Conservation (phyloP, 148 eudicot genomes). For the Silene uniflora region DNA sequence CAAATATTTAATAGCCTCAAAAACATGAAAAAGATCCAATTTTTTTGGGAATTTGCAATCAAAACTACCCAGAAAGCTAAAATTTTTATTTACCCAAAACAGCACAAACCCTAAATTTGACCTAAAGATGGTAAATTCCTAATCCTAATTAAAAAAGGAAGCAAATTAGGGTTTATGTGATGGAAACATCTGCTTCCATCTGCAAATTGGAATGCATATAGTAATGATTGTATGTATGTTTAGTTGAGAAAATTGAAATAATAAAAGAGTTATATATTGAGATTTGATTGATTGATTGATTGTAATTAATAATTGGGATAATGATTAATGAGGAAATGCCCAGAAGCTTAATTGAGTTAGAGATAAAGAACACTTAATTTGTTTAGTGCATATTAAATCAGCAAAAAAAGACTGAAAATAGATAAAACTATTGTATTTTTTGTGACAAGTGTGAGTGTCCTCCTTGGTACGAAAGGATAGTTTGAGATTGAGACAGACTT, state of each 20-base stretch:
- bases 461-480: too few relatives aligned
- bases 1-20: neutral
- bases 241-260: neutral
- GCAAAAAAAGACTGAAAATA: neutral
- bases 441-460: too few relatives aligned
- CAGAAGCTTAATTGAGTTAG: neutral
- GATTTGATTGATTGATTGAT: neutral
- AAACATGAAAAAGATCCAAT: neutral
- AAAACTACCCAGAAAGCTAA: neutral
- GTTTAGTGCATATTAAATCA: neutral
- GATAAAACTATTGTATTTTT: too few relatives aligned
- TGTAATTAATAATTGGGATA: neutral
- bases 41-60: neutral
- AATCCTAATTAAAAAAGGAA: neutral
- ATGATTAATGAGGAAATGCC: neutral
- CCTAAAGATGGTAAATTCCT: slow-evolving; percentile 20
- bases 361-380: neutral
- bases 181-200: slow-evolving; percentile 89
- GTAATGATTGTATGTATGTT: too few relatives aligned
- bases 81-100: neutral
- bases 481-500: too few relatives aligned
- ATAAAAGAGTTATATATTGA: too few relatives aligned
- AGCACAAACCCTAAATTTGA: slow-evolving; percentile 15
- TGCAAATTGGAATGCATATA: slow-evolving; percentile 14
- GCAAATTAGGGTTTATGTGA: slow-evolving; percentile 31